Evolutionary conservation across 257 asterid species (phyloP).

Genomic region (Pogostemon cablin): DNA sequence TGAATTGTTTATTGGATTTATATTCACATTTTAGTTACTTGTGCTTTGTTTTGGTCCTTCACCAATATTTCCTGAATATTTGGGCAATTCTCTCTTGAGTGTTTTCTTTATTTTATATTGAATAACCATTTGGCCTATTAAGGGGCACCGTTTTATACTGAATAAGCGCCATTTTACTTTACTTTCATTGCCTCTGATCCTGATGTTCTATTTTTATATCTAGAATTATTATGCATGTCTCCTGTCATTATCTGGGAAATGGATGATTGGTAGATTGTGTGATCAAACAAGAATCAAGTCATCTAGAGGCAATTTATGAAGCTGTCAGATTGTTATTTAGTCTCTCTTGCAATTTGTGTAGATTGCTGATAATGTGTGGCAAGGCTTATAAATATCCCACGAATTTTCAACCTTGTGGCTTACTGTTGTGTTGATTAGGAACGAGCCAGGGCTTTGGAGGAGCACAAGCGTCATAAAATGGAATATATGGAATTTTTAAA

Average conservation of each 20-base stretch:
- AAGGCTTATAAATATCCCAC: no score
- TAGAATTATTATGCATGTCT: not conserved
- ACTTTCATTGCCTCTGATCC: not conserved
- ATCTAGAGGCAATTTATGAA: not conserved
- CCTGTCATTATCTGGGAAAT: not conserved
- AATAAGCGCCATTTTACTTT: not conserved
- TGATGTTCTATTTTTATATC: not conserved
- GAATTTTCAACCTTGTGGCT: not conserved
- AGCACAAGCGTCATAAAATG: constrained; percentile 59
- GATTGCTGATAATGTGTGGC: no score
- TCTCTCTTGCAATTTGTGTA: no score
- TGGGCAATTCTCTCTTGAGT: not conserved
- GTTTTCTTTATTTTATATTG: constrained; percentile 11
- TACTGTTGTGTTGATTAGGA: constrained; percentile 56
- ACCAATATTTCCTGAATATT: not conserved
- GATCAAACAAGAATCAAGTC: not conserved
- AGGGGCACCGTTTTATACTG: not conserved
- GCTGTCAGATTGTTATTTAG: no score
- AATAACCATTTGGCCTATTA: not conserved
- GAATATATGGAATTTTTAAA: constrained; percentile 82
- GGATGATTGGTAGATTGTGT: constrained; percentile 7
- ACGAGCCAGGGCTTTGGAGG: constrained; percentile 85
- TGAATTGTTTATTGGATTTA: constrained; percentile 20
- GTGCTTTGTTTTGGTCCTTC: not conserved
- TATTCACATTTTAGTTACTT: not conserved